A percentile compares a stretch with the other conserved stretches of the same genome.
Evolutionary conservation across 2,329 filamentous ascomycete species (phyloP).

Genomic region (Colletotrichum caudatum): DNA sequence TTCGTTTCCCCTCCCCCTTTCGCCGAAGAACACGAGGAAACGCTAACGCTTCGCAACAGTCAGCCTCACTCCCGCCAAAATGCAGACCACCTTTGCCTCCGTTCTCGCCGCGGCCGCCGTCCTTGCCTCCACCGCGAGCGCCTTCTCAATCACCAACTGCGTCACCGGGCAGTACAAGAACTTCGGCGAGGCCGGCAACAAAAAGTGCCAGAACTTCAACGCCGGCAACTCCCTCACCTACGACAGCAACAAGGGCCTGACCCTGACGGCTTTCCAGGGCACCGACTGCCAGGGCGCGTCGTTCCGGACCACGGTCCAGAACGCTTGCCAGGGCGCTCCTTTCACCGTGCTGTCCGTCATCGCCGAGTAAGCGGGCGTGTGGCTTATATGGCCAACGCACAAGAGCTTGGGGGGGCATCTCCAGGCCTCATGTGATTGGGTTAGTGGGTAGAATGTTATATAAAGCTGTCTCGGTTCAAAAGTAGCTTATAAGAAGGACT

Average conservation of each 20-base stretch:
- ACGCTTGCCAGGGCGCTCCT: background rate
- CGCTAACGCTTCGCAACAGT: background rate
- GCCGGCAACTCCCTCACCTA: background rate
- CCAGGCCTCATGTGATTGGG: background rate
- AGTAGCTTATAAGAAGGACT: background rate
- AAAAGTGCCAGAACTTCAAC: background rate
- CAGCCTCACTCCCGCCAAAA: background rate
- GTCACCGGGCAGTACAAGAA: background rate
- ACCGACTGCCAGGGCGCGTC: background rate
- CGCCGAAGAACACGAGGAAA: accelerated
- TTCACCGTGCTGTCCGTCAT: background rate
- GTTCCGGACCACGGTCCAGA: background rate
- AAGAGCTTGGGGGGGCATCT: background rate
- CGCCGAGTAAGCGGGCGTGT: background rate
- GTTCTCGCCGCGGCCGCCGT: background rate
- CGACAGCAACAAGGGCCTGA: constrained; percentile 3
- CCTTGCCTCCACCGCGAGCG: background rate
- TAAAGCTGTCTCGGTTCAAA: accelerated
- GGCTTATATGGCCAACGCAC: background rate
- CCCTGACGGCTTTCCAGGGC: background rate
- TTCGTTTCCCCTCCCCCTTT: background rate
- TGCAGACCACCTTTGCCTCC: background rate
- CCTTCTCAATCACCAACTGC: constrained; percentile 1
- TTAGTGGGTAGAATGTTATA: background rate
- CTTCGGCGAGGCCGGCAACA: background rate